Base-by-base conservation (phyloP, 2,329 filamentous ascomycete genomes). In the Eurotiales sp. region DNA sequence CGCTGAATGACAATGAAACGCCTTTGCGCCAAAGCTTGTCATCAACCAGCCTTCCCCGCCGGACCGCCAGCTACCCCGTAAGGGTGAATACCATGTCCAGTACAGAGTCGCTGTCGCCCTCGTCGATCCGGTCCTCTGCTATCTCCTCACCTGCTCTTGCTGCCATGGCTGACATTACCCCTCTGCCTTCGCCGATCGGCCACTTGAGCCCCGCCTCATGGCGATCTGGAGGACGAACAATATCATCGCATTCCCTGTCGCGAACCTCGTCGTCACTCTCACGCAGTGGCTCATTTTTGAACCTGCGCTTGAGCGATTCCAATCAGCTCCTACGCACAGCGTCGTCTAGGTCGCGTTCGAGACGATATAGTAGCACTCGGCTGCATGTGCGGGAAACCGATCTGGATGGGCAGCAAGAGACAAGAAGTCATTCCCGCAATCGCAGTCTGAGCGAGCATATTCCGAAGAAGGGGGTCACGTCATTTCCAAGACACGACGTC, bases 371-470 rank as follows among this genome's bases (percentile, higher is more conserved):
- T 25, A 63, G 65, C 45, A 66, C 68, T 47, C 62, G 61, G 25
- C 59, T 58, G 42, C 61, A 60, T 14, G 19, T 54, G 58, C 25
- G 55, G 58, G 19, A 54, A 55, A 30, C 55, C 59, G 50, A 50
- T 54, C 48, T 61, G 58, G 52, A 46, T 63, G 46, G 41, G 11
- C 34, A 63, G 25, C 68, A 68, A 15, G 56, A 56, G 10, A 60
- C 60, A 32, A 60, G 58, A 50, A 67, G 59, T 12, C 87, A 89
- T 66, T 75, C 76, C 11, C 81, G 88, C 53, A 90, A 93, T 66
- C 81, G 91, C 60, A 96, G 91, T 68, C 74, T 93, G 22, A 96
- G 90, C 72, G 91, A 96, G 58, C 96, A 95, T 68, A 79, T 84
- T 0, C 90, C 90, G 2, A 87, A 93, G 49, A 74, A 81, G 4